Evolutionary conservation across 805 yeast species (phyloP).

Genomic region (Candida awuae): DNA sequence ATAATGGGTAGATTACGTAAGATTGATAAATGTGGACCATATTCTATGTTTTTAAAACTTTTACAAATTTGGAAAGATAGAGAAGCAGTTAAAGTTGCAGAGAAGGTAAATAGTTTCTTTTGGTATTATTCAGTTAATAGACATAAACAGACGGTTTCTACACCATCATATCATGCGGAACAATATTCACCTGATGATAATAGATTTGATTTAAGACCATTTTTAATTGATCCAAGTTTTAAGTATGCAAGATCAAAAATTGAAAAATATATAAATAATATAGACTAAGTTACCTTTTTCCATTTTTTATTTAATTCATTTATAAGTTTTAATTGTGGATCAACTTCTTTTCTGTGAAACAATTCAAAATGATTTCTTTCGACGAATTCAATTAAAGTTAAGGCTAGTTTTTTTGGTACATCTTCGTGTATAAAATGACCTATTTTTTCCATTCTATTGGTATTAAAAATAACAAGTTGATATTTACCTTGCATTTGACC

Average conservation of each 20-base stretch:
- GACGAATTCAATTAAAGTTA: slow-evolving; percentile 42
- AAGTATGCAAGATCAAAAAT: slow-evolving; percentile 52
- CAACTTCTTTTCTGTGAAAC: not conserved
- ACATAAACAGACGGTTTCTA: slow-evolving; percentile 95
- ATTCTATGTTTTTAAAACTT: slow-evolving; percentile 83
- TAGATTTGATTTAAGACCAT: slow-evolving; percentile 93
- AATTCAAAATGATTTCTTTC: slow-evolving; percentile 36
- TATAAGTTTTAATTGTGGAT: slow-evolving; percentile 21
- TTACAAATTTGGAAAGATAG: slow-evolving; percentile 89
- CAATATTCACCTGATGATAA: slow-evolving; percentile 98
- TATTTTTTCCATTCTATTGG: too few species aligned
- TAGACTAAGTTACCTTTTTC: slow-evolving; percentile 41
- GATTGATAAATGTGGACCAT: slow-evolving; percentile 93
- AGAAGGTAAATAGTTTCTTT: slow-evolving; percentile 86
- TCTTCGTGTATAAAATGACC: slow-evolving; percentile 98
- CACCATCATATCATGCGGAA: slow-evolving; percentile 97
- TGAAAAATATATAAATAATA: slow-evolving; percentile 31
- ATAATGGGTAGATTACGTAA: slow-evolving; percentile 86
- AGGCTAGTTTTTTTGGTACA: slow-evolving; percentile 58
- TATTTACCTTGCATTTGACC: slow-evolving; percentile 99
- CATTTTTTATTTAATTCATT: slow-evolving; percentile 27
- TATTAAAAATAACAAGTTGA: slow-evolving; percentile 72
- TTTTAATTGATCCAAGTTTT: slow-evolving; percentile 82
- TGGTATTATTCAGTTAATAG: slow-evolving; percentile 92
- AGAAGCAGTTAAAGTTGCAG: slow-evolving; percentile 78